phyloP scores from a whole-genome alignment of 306 rosid genomes.

The Sechiopsis laciniata region DNA sequence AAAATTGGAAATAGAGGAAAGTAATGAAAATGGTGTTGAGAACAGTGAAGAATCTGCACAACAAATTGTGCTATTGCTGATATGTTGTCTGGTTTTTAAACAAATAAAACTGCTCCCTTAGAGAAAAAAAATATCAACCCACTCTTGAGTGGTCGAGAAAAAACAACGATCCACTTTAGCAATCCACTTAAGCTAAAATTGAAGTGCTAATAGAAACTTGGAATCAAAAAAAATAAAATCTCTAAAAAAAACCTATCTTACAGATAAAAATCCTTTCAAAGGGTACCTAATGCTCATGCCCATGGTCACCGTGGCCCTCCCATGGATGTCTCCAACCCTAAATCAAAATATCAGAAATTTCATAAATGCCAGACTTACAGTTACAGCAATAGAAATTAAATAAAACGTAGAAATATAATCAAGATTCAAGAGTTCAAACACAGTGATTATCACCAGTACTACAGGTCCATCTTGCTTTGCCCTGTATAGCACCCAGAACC shows the following conservation, averaged over 20 bases:
- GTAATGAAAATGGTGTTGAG: background rate
- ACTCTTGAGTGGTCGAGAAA: too few species aligned
- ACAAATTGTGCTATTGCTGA: too few species aligned
- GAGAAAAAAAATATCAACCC: too few species aligned
- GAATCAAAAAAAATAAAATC: too few species aligned
- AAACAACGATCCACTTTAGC: too few species aligned
- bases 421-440: background rate
- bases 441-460: conserved; percentile 50
- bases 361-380: background rate
- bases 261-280: background rate
- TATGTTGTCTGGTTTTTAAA: too few species aligned
- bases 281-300: conserved; percentile 43
- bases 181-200: too few species aligned
- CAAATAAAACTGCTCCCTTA: too few species aligned
- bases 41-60: too few species aligned
- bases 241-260: too few species aligned
- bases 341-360: background rate
- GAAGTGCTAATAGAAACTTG: too few species aligned
- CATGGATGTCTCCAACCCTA: conserved; percentile 99
- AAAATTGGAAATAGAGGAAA: background rate
- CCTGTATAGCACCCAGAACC: conserved; percentile 93
- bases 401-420: background rate
- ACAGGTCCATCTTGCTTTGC: conserved; percentile 98
- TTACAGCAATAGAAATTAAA: background rate
- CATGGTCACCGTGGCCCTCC: conserved; percentile 84